Percentiles rank a stretch among this genome's conserved stretches.
These are phyloP conservation scores for Sphagnum tenellum DNA, from an alignment of 225 moss, liverwort and hornwort genomes.

Conservation along the genomic window DNA sequence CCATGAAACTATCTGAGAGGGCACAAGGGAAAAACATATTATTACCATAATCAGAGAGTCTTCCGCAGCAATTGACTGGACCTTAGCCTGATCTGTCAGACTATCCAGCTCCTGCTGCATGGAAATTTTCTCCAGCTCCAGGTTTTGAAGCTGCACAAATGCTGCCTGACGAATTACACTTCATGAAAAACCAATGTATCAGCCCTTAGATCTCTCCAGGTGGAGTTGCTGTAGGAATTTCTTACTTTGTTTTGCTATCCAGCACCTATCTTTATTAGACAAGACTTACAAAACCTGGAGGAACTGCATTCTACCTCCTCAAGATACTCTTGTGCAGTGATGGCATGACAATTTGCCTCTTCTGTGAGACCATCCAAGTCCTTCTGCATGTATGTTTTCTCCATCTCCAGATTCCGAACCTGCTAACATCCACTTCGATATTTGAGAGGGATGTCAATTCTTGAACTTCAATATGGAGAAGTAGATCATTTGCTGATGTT, in stretches of 20 bases:
- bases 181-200: too few species aligned
- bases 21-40: not conserved
- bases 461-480: too few species aligned
- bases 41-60: constrained; percentile 44
- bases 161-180: too few species aligned
- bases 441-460: too few species aligned
- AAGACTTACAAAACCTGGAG: too few species aligned
- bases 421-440: not conserved
- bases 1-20: too few species aligned
- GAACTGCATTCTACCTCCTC: constrained; percentile 35
- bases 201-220: too few species aligned
- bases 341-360: constrained; percentile 34
- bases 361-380: constrained; percentile 56
- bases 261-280: too few species aligned
- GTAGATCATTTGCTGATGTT: too few species aligned
- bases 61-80: constrained; percentile 24
- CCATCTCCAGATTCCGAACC: constrained; percentile 23
- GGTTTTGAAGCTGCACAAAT: constrained; percentile 38
- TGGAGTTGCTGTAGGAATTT: too few species aligned
- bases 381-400: constrained; percentile 72
- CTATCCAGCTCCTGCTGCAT: constrained; percentile 75
- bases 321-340: constrained; percentile 18
- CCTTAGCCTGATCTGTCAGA: constrained; percentile 34
- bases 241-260: too few species aligned
- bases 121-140: constrained; percentile 64